Evolutionary conservation across 2,329 filamentous ascomycete species (phyloP), one percentile per base, ranked within the genome.

Genomic region (Dothistroma pini): DNA sequence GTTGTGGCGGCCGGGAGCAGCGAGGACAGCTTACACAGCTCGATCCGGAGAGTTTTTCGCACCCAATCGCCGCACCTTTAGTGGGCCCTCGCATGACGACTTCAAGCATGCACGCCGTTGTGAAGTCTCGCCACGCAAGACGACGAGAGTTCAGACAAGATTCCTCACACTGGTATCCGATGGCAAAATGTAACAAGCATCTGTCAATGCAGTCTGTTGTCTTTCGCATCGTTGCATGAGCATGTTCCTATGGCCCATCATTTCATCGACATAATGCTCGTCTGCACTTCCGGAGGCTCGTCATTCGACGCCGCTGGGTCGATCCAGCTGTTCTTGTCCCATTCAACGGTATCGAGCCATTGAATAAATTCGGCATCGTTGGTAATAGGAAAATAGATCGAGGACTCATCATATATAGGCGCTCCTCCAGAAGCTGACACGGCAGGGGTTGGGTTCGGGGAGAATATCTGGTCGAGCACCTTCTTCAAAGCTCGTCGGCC

Each of bases 281-380:
- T 35, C 29, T 21, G 51, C 2, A 35, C 51, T 7, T 35, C 29
- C 14, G 2, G 51, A 35, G n/a, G 25, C 16, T 53, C 51, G 11
- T 32, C 31, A 6, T 35, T 32, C 25, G n/a, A 14, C n/a, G 31
- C 25, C 10, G 16, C 34, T 14, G 25, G 14, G 19, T 53, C 51
- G 31, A 35, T 32, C 57, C 57, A 57, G 34, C 32, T 29, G 16
- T 73, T 73, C 51, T 75, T 74, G 49, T 78, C 75, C 75, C 75
- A 78, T 25, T 78, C 76, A 44, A 78, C 75, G 34, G 69, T 74
- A 44, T 79, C 77, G 47, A 80, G 70, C 77, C 77, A 80, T 12
- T 72, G 68, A 68, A 78, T 69, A 60, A 80, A 79, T 38, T 79
- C 77, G 7, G 72, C 74, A 63, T 79, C 77, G 59, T 75, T 77